A percentile compares a stretch with the other conserved stretches of the same genome.
phyloP scores from a whole-genome alignment of 257 asterid genomes.

The Leonotis leonurus region DNA sequence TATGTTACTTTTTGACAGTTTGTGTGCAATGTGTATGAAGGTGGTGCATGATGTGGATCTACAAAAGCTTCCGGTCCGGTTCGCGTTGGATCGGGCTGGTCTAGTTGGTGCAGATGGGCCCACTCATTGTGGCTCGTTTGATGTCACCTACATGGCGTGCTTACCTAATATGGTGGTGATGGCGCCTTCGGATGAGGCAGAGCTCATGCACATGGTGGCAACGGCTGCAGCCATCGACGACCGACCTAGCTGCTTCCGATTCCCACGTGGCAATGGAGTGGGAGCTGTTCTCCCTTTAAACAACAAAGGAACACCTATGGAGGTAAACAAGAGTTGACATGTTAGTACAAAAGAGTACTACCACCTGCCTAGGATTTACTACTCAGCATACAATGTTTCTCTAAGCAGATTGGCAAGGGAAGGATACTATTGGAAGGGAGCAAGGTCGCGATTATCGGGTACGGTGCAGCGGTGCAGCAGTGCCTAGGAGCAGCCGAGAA shows the following conservation, averaged over 20 bases:
- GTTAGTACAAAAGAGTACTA: neutral
- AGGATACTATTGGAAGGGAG: constrained; percentile 55
- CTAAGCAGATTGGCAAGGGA: constrained; percentile 41
- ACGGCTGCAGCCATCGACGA: constrained; percentile 10
- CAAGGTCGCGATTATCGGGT: constrained; percentile 63
- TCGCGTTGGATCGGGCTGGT: constrained; percentile 7
- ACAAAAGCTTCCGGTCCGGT: neutral
- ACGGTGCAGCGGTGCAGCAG: constrained; percentile 58
- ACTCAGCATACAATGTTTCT: neutral
- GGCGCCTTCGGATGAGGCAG: constrained; percentile 10
- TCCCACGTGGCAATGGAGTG: constrained; percentile 4
- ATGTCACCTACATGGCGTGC: constrained; percentile 10
- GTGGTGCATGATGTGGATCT: constrained; percentile 11
- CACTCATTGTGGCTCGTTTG: constrained; percentile 9
- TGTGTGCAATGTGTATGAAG: neutral
- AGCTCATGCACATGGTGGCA: constrained; percentile 10
- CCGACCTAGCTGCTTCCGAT: constrained; percentile 8
- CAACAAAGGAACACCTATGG: constrained; percentile 6
- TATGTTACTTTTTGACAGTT: neutral
- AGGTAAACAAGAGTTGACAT: neutral
- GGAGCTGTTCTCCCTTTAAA: neutral
- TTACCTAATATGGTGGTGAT: constrained; percentile 12
- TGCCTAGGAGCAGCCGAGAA: constrained; percentile 55
- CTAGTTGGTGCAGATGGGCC: constrained; percentile 9
- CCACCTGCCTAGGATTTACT: neutral